Base-by-base conservation (phyloP, 148 eudicot species). In the Heliosperma pusillum region DNA sequence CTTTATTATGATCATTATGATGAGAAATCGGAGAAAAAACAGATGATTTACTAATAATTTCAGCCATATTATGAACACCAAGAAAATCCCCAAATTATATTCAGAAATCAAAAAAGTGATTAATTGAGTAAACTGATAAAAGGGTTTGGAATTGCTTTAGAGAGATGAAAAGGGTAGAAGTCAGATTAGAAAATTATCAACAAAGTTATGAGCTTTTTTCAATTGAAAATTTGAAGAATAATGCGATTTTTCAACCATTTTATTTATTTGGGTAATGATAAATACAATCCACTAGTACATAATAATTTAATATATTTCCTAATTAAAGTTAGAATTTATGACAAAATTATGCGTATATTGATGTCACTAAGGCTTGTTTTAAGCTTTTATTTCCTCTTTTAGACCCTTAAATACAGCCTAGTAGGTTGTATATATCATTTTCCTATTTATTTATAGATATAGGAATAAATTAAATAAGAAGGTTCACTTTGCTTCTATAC, bases 111-210 rank as follows among this genome's bases (percentile, higher is more conserved):
- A 53, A 67, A 75, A 47, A 11, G 10, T 7, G 47, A 52, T 25
- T 29, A 10, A 70, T 67, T 36, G n/a, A 44, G n/a, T 6, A 61
- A 73, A 60, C 3, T 12, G 21, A 30, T 74, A 76, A 76, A 67
- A 73, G 83, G 80, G 80, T 52, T 73, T 77, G 3, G 12, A 73
- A 29, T 53, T 33, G 77, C 19, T 62, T 81, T n/a, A 45, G 16
- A 77, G 78, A 73, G 64, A 69, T 61, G 74, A 16, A 77, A 77
- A 59, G 83, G 83, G 83, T 77, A 73, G 57, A 6, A 67, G 64
- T 68, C 61, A 61, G 56, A 81, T 56, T 45, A 74, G 33, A 22
- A 30, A 59, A 75, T 63, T 25, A 47, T 45, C 55, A 44, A 64
- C 36, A 66, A 72, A 75, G 76, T 25, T 40, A 15, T 22, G 25